These are phyloP conservation scores for Casaregolazyma lundiana DNA, from an alignment of 1,139 yeast species.

Conservation along the genomic window DNA sequence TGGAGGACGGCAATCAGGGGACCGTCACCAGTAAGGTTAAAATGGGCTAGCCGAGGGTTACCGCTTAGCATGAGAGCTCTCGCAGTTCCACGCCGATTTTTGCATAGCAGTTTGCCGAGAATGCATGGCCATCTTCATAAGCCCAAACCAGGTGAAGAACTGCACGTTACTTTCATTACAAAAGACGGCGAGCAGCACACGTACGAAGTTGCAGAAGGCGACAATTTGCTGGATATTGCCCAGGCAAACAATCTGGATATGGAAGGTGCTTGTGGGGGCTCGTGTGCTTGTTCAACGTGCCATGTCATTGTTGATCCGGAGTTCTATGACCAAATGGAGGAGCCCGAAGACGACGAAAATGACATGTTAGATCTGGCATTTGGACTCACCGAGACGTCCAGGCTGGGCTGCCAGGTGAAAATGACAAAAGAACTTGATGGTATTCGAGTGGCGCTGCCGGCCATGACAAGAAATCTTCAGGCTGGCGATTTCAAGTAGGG, in stretches of 20 bases:
- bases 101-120: background rate
- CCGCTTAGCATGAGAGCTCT: background rate
- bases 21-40: background rate
- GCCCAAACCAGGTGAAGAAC: slow-evolving; percentile 92
- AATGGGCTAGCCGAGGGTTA: background rate
- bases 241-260: slow-evolving; percentile 90
- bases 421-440: slow-evolving; percentile 93
- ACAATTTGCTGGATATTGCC: slow-evolving; percentile 85
- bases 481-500: slow-evolving; percentile 57
- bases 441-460: slow-evolving; percentile 90
- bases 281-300: slow-evolving; percentile 98
- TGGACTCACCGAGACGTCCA: slow-evolving; percentile 87
- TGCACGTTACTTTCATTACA: slow-evolving; percentile 83
- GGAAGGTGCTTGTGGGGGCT: slow-evolving; percentile 99
- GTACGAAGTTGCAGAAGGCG: slow-evolving; percentile 89
- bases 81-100: background rate
- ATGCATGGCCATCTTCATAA: slow-evolving; percentile 83
- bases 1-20: background rate
- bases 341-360: slow-evolving; percentile 95
- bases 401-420: slow-evolving; percentile 89
- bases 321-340: slow-evolving; percentile 82
- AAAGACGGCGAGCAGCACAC: slow-evolving; percentile 84
- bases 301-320: slow-evolving; percentile 96
- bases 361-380: slow-evolving; percentile 98
- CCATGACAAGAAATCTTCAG: slow-evolving; percentile 93